Percentiles rank a stretch among this genome's conserved stretches.
These are phyloP conservation scores for Oryza meyeriana DNA, from an alignment of 176 grass and related monocot genomes.

Conservation along the genomic window DNA sequence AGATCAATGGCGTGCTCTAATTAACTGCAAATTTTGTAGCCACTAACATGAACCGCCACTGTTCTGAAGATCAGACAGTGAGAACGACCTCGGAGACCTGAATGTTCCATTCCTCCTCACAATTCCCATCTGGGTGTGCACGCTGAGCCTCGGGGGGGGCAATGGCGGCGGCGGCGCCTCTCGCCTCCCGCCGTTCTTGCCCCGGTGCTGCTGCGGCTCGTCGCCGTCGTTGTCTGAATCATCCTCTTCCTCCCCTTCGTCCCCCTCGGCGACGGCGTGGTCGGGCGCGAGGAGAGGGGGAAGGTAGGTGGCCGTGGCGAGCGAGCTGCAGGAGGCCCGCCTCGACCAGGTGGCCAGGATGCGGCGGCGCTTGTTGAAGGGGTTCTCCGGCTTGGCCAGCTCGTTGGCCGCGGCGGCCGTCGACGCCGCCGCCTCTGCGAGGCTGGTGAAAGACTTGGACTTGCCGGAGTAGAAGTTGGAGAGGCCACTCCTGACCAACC, in stretches of 20 bases:
- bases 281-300: conserved; percentile 45
- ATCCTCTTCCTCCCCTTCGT: conserved; percentile 48
- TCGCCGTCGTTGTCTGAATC: conserved; percentile 16
- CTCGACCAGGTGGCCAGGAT: conserved; percentile 53
- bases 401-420: conserved; percentile 38
- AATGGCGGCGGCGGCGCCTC: conserved; percentile 18
- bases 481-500: conserved; percentile 49
- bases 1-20: background rate
- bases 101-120: conserved; percentile 31
- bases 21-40: conserved; percentile 5
- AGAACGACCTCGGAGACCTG: conserved; percentile 60
- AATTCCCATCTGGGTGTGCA: conserved; percentile 11
- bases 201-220: background rate
- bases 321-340: conserved; percentile 68
- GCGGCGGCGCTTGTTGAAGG: conserved; percentile 86
- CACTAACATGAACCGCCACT: conserved; percentile 1
- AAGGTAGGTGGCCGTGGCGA: conserved; percentile 45
- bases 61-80: conserved; percentile 63
- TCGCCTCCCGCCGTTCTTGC: conserved; percentile 28
- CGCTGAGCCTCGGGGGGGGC: conserved; percentile 24
- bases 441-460: conserved; percentile 75
- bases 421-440: conserved; percentile 48
- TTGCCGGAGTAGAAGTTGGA: conserved; percentile 87
- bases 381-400: conserved; percentile 79
- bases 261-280: conserved; percentile 47